phyloP scores from a whole-genome alignment of 2,329 filamentous ascomycete species.

The Botrytis tulipae region DNA sequence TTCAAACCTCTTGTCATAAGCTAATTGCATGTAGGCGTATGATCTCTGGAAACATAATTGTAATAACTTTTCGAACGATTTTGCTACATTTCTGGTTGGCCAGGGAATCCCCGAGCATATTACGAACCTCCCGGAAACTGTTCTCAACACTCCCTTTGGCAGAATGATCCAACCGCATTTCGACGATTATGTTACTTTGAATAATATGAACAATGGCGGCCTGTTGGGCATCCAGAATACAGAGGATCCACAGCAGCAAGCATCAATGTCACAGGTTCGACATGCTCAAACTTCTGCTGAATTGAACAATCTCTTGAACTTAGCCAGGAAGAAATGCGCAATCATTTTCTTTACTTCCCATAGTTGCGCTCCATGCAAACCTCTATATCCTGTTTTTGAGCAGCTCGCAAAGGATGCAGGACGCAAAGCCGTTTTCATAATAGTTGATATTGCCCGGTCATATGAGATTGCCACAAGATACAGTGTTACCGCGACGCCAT shows the following conservation, averaged over 20 bases:
- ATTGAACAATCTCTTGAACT: conserved; percentile 58
- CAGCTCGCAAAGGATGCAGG: conserved; percentile 72
- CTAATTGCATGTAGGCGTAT: conserved; percentile 61
- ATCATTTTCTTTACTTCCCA: conserved; percentile 91
- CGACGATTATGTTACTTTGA: conserved; percentile 58
- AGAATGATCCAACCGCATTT: conserved; percentile 81
- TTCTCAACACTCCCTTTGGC: conserved; percentile 83
- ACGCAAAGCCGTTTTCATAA: conserved; percentile 69
- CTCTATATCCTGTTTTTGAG: conserved; percentile 78
- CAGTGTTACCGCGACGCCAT: conserved; percentile 74
- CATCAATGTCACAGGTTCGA: conserved; percentile 50
- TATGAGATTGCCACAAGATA: conserved; percentile 64
- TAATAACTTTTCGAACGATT: conserved; percentile 95
- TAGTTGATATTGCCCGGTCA: conserved; percentile 73
- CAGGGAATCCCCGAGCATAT: conserved; percentile 88
- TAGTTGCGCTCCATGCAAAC: conserved; percentile 81
- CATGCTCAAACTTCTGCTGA: conserved; percentile 58
- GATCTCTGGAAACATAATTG: conserved; percentile 91
- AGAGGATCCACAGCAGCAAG: conserved; percentile 22
- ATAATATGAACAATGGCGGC: conserved; percentile 55
- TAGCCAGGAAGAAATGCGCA: conserved; percentile 65
- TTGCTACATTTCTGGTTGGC: conserved; percentile 84
- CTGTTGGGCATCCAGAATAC: conserved; percentile 34
- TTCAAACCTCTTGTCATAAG: not conserved
- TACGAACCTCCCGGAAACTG: conserved; percentile 76